A percentile compares a stretch with the other conserved stretches of the same genome.
These are phyloP conservation scores for Oryza glumipatula DNA, from an alignment of 176 grass and related monocot genomes.

Conservation along the genomic window DNA sequence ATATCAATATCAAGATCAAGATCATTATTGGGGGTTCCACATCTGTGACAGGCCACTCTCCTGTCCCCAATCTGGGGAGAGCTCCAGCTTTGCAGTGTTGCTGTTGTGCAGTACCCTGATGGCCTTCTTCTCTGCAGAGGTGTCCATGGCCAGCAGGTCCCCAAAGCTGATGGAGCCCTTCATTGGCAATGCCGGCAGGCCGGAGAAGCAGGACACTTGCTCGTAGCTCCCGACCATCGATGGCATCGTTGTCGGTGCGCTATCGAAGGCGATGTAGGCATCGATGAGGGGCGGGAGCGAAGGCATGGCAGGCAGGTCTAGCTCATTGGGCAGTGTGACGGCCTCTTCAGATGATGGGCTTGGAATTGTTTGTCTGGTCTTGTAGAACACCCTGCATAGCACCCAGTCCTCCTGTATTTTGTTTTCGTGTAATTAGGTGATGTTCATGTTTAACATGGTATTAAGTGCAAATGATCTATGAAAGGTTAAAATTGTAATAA, in stretches of 20 bases:
- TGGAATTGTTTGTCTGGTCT: constrained; percentile 50
- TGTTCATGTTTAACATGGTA: neutral
- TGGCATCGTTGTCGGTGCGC: neutral
- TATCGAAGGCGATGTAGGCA: constrained; percentile 3
- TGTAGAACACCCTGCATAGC: constrained; percentile 76
- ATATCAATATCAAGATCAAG: neutral
- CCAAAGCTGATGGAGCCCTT: constrained; percentile 14
- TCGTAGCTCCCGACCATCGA: neutral
- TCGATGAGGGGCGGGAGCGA: neutral
- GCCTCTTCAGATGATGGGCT: constrained; percentile 32
- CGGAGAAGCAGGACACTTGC: constrained; percentile 53
- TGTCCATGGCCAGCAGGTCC: constrained; percentile 15
- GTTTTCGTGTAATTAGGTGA: neutral
- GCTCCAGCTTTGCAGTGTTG: constrained; percentile 41
- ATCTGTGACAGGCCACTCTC: constrained; percentile 28
- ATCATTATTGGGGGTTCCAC: constrained; percentile 24
- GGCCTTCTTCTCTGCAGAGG: constrained; percentile 27
- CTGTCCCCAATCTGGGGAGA: constrained; percentile 29
- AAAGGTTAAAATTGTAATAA: neutral
- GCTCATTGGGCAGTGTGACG: neutral
- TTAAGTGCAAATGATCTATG: neutral
- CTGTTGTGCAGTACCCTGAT: constrained; percentile 2
- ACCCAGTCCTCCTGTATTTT: constrained; percentile 70
- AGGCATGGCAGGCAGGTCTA: neutral
- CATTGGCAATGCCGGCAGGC: constrained; percentile 4